phyloP scores from a whole-genome alignment of 192 early-diverging fungal species.

The Podila clonocystis region DNA sequence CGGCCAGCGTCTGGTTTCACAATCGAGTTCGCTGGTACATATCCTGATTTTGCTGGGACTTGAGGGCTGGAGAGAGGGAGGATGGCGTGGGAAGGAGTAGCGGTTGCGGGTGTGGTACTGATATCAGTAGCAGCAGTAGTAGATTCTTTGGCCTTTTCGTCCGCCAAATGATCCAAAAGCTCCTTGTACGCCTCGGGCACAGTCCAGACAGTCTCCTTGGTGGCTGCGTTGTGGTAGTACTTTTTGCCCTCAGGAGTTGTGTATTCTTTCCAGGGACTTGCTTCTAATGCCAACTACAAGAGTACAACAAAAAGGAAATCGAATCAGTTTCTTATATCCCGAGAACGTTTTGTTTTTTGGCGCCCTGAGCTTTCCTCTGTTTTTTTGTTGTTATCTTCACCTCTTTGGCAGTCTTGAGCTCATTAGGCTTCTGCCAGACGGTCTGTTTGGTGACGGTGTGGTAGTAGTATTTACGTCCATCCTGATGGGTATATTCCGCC shows the following conservation, averaged over 20 bases:
- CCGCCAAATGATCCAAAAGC: slow-evolving; percentile 45
- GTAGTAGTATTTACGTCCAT: slow-evolving; percentile 89
- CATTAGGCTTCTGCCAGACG: slow-evolving; percentile 96
- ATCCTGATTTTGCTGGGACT: neutral
- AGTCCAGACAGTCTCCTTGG: slow-evolving; percentile 89
- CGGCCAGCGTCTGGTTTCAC: neutral
- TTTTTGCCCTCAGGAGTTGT: slow-evolving; percentile 77
- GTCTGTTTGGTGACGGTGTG: slow-evolving; percentile 81
- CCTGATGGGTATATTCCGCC: slow-evolving; percentile 80
- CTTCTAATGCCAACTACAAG: slow-evolving; percentile 60
- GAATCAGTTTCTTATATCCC: no score
- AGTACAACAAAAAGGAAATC: no score
- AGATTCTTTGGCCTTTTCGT: slow-evolving; percentile 40
- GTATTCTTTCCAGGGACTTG: slow-evolving; percentile 88
- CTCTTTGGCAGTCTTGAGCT: slow-evolving; percentile 84
- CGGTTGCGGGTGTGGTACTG: neutral
- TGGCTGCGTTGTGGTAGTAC: slow-evolving; percentile 86
- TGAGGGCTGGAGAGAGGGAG: neutral
- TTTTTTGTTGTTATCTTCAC: neutral
- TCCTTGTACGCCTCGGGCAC: slow-evolving; percentile 80
- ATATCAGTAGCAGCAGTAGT: neutral
- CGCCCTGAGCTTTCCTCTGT: no score
- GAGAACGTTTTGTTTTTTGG: no score
- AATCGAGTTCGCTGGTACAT: neutral
- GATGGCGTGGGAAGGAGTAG: neutral